Base-by-base conservation (phyloP, 768 basidiomycete species). In the Agrocybe praecox region DNA sequence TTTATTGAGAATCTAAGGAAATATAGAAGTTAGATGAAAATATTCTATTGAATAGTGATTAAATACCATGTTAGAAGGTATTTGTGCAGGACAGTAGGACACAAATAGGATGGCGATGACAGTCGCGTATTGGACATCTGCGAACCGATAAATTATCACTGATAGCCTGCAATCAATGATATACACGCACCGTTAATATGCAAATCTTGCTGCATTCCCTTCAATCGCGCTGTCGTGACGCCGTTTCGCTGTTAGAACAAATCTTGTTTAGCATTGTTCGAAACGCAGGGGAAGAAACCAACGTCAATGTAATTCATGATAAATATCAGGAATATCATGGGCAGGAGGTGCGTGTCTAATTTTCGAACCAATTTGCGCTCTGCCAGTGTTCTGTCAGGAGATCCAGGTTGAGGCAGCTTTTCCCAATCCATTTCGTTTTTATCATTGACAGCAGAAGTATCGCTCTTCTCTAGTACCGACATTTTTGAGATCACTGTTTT, bases 241-340 rank as follows among this genome's bases (percentile, higher is more conserved):
- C 78, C 81, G 51, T 72, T 76, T n/a, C 82, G 73, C 81, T 83
- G 29, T 33, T 23, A 7, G 26, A 14, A n/a, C n/a, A n/a, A n/a
- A 45, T 15, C 0, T 4, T 14, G 46, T 21, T 43, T n/a, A n/a
- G n/a, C n/a, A n/a, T n/a, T n/a, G n/a, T n/a, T n/a, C n/a, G n/a
- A n/a, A n/a, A n/a, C n/a, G n/a, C n/a, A n/a, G n/a, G n/a, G n/a
- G n/a, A n/a, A n/a, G n/a, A 23, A 15, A 66, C 74, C 58, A 56
- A 87, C 86, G 66, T 87, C 86, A 57, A 88, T 86, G 61, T 85
- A 86, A 61, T 88, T 88, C 82, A 87, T 81, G 57, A 88, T 78
- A 60, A 72, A 86, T 29, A 87, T 84, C 49, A 86, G 50, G n/a
- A 85, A 72, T 40, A 88, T 79, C 0, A 81, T 81, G 0, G 84